Percentiles rank a stretch among this genome's conserved stretches.
phyloP scores from a whole-genome alignment of 2,329 filamentous ascomycete genomes.

The Colletotrichum karsti region DNA sequence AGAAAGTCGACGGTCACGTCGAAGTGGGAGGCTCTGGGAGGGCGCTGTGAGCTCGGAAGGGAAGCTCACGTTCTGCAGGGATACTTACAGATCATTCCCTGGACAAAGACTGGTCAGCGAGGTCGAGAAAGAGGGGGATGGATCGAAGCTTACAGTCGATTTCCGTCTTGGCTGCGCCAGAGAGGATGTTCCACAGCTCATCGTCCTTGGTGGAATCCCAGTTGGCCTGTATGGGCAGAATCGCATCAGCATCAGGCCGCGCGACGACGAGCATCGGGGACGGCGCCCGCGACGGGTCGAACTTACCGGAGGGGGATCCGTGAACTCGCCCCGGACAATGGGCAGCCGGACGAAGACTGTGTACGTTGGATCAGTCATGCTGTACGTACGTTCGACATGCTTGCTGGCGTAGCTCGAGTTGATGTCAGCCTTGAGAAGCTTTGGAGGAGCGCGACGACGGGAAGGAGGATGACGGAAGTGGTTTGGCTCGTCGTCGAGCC shows the following conservation, averaged over 20 bases:
- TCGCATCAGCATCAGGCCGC: constrained; percentile 32
- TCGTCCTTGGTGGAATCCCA: constrained; percentile 92
- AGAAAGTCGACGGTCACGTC: constrained; percentile 89
- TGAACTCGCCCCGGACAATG: constrained; percentile 85
- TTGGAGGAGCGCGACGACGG: neutral
- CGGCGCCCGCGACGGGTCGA: constrained; percentile 5
- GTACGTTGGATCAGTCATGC: constrained; percentile 63
- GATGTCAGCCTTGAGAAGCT: constrained; percentile 9
- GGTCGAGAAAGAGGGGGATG: neutral
- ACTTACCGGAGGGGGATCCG: constrained; percentile 85
- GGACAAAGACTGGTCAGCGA: neutral
- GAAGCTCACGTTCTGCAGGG: neutral
- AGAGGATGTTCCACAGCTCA: constrained; percentile 89
- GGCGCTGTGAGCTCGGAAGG: constrained; percentile 27
- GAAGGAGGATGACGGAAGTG: constrained; percentile 19
- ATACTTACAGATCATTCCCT: constrained; percentile 81
- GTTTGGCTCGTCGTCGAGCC: constrained; percentile 16
- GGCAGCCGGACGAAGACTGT: constrained; percentile 92
- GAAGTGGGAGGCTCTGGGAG: constrained; percentile 73
- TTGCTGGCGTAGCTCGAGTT: constrained; percentile 17
- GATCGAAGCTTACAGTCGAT: constrained; percentile 77
- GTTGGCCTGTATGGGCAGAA: constrained; percentile 67
- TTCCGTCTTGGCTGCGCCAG: constrained; percentile 81
- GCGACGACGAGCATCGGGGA: constrained; percentile 8
- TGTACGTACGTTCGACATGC: constrained; percentile 23